A percentile compares a stretch with the other conserved stretches of the same genome.
Evolutionary conservation across 192 early-diverging fungal species (phyloP).

Genomic region (Coemansia nantahalensis): DNA sequence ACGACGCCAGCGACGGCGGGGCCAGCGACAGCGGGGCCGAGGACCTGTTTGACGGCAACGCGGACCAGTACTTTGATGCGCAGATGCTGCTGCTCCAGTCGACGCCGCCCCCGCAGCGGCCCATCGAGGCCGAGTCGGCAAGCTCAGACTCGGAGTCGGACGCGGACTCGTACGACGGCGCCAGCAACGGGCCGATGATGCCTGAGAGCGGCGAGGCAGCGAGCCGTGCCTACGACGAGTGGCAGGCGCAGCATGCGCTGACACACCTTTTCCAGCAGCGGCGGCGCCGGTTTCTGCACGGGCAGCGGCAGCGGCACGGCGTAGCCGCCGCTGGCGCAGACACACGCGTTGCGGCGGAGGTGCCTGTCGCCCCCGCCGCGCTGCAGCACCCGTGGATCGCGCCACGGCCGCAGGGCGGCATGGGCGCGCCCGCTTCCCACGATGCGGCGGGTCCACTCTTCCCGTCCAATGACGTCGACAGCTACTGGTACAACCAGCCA

Average conservation of each 20-base stretch:
- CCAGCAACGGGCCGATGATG: too few species aligned
- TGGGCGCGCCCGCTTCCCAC: neutral
- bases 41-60: neutral
- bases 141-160: slow-evolving; percentile 5
- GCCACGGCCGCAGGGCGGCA: neutral
- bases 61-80: slow-evolving; percentile 17
- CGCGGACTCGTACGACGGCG: too few species aligned
- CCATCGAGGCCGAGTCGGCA: slow-evolving; percentile 14
- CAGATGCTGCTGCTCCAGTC: slow-evolving; percentile 25
- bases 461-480: slow-evolving; percentile 50
- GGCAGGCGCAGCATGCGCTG: slow-evolving; percentile 17
- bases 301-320: slow-evolving; percentile 26
- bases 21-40: neutral
- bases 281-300: slow-evolving; percentile 27
- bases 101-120: slow-evolving; percentile 26
- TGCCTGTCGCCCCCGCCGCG: neutral
- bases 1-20: neutral
- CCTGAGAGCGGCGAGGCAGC: too few species aligned
- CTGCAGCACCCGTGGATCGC: slow-evolving; percentile 2
- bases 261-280: slow-evolving; percentile 27
- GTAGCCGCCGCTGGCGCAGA: neutral
- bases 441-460: slow-evolving; percentile 17
- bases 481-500: slow-evolving; percentile 55
- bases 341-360: neutral
- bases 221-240: too few species aligned